Percentiles rank a stretch among this genome's conserved stretches.
Evolutionary conservation across 495 filamentous ascomycete genomes (phyloP).

Genomic region (Aspergillus homomorphus): DNA sequence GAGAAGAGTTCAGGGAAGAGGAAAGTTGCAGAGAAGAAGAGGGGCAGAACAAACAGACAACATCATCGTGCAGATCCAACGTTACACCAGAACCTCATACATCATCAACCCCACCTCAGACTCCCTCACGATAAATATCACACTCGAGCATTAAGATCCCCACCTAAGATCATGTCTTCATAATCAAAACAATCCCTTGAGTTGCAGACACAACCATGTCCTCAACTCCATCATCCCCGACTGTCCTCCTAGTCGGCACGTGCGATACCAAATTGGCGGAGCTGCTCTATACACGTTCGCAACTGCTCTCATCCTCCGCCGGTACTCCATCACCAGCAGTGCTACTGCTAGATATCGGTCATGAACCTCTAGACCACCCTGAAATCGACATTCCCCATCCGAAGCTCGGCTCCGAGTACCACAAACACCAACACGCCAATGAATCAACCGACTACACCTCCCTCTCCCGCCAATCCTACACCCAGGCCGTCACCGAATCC

Average conservation of each 20-base stretch:
- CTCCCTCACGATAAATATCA: not conserved
- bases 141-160: constrained; percentile 12
- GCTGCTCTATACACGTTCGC: constrained; percentile 52
- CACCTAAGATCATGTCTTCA: not conserved
- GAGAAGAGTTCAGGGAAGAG: not conserved
- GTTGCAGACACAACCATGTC: constrained; percentile 5
- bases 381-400: constrained; percentile 46
- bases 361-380: constrained; percentile 35
- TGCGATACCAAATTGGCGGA: constrained; percentile 66
- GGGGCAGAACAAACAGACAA: not conserved
- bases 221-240: constrained; percentile 21
- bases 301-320: constrained; percentile 21
- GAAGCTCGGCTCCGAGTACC: constrained; percentile 29
- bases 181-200: not conserved
- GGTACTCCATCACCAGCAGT: constrained; percentile 26
- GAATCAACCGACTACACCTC: not conserved
- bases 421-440: constrained; percentile 7
- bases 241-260: constrained; percentile 62
- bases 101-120: not conserved
- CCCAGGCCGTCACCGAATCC: constrained; percentile 46
- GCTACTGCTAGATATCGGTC: constrained; percentile 57
- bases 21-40: not conserved
- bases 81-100: constrained; percentile 1
- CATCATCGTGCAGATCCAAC: constrained; percentile 2
- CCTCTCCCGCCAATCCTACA: constrained; percentile 48